Evolutionary conservation across 352 stramenopile species (phyloP), one percentile per base, ranked within the genome.

Genomic region (Pythium sp.): DNA sequence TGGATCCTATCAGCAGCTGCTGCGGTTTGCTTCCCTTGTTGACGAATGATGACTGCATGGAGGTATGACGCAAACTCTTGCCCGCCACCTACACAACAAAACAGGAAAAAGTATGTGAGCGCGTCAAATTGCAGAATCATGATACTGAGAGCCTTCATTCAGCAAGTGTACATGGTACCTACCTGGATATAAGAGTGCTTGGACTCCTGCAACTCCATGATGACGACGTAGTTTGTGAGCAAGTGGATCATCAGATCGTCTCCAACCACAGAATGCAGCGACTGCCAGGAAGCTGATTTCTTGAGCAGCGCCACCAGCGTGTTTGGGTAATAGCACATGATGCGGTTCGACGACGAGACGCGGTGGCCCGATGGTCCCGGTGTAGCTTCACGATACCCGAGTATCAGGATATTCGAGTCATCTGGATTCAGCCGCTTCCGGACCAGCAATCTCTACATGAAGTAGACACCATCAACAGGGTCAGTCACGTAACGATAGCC

Each of bases 261-360:
- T 0, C 86, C 86, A 53, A 92, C 84, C 24, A 82, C 49, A 7
- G 71, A 12, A 18, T 94, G 86, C 14, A 93, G 70, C 3, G 47
- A 43, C 32, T 69, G 62, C 86, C 86, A 94, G 3, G 72, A 49
- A 34, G 72, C 67, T 8, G 30, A 30, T n/a, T 81, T 76, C 71
- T 93, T 90, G 22, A 93, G 64, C 14, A 73, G 57, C 30, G 69
- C 77, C 38, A 94, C 84, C 4, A 93, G 69, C 1, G 84, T 91
- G 69, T 94, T 94, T 6, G 86, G 86, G 57, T 84, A 89, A 60
- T 86, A 87, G 69, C 81, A 91, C 72, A 92, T 77, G 54, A 94
- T 70, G 26, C 67, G 72, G 46, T 93, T 89, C 41, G 80, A 86
- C 51, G 82, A 77, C 46, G 75, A 67, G 11, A 92, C 67, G 15